Evolutionary conservation across 2,329 filamentous ascomycete species (phyloP).

Genomic region (Aspergillus caelatus): DNA sequence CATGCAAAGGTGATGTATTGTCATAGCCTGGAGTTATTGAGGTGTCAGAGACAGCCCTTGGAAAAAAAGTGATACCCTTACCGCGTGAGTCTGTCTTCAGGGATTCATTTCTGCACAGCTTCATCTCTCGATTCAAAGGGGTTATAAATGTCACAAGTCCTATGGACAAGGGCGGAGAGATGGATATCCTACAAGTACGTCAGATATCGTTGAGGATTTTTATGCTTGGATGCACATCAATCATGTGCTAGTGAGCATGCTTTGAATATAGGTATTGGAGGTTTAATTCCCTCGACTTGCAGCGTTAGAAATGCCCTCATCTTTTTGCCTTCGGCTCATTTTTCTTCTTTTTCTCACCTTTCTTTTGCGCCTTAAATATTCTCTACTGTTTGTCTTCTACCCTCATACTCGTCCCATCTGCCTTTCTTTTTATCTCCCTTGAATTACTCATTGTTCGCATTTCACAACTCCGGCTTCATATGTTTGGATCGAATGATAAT

Average conservation of each 20-base stretch:
- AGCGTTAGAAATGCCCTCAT: conserved; percentile 36
- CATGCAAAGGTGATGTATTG: conserved; percentile 32
- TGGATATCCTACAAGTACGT: conserved; percentile 32
- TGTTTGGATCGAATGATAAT: conserved; percentile 12
- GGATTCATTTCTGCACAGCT: conserved; percentile 42
- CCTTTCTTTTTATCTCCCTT: neutral
- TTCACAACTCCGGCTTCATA: conserved; percentile 8
- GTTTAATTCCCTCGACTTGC: conserved; percentile 33
- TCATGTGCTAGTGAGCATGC: conserved; percentile 25
- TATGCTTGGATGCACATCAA: conserved; percentile 25
- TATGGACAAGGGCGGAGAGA: conserved; percentile 25
- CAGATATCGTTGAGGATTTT: conserved; percentile 34
- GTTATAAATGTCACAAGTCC: conserved; percentile 31
- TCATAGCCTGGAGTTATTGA: conserved; percentile 42
- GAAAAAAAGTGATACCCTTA: conserved; percentile 49
- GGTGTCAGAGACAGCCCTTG: conserved; percentile 44
- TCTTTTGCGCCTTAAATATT: neutral
- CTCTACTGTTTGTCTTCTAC: neutral
- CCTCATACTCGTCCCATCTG: neutral
- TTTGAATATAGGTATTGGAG: conserved; percentile 32
- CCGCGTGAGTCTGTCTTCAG: conserved; percentile 43
- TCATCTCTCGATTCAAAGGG: conserved; percentile 35
- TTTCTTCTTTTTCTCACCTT: conserved; percentile 3
- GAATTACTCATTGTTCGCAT: conserved; percentile 9
- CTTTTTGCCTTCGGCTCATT: conserved; percentile 12